These are phyloP conservation scores for Zelopaecilomyces penicillatus DNA, from an alignment of 2,329 filamentous ascomycete genomes.

Conservation along the genomic window DNA sequence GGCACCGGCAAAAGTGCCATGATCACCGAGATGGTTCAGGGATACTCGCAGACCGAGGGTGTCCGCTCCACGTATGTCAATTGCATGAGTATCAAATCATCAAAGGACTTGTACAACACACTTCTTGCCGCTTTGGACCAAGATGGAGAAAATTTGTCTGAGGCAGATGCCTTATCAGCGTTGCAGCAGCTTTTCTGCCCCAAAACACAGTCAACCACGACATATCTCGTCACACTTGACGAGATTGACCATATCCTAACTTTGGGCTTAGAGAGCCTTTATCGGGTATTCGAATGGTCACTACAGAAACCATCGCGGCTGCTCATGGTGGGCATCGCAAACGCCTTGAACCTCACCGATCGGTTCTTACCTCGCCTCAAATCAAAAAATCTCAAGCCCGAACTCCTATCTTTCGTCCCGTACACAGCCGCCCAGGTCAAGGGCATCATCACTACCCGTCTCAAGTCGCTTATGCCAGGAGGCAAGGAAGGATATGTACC, in stretches of 20 bases:
- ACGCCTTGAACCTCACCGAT: slow-evolving; percentile 90
- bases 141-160: slow-evolving; percentile 44
- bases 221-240: slow-evolving; percentile 82
- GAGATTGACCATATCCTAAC: slow-evolving; percentile 93
- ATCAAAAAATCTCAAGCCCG: slow-evolving; percentile 82
- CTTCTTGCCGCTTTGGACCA: slow-evolving; percentile 63
- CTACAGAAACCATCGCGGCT: slow-evolving; percentile 72
- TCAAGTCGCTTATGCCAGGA: slow-evolving; percentile 62
- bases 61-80: slow-evolving; percentile 78
- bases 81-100: slow-evolving; percentile 92
- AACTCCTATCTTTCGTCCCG: slow-evolving; percentile 82
- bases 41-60: slow-evolving; percentile 41
- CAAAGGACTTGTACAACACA: slow-evolving; percentile 74
- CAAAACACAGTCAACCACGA: slow-evolving; percentile 44
- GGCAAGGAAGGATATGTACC: slow-evolving; percentile 59
- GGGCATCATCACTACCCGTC: slow-evolving; percentile 73
- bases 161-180: slow-evolving; percentile 57
- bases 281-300: slow-evolving; percentile 95
- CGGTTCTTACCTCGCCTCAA: slow-evolving; percentile 90
- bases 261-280: slow-evolving; percentile 79
- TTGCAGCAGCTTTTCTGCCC: slow-evolving; percentile 65
- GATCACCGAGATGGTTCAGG: slow-evolving; percentile 67
- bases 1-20: slow-evolving; percentile 96
- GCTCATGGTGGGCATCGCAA: slow-evolving; percentile 85
- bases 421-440: slow-evolving; percentile 86